phyloP scores from a whole-genome alignment of 805 yeast species.

The Sugiyamaella qingdaonensis region DNA sequence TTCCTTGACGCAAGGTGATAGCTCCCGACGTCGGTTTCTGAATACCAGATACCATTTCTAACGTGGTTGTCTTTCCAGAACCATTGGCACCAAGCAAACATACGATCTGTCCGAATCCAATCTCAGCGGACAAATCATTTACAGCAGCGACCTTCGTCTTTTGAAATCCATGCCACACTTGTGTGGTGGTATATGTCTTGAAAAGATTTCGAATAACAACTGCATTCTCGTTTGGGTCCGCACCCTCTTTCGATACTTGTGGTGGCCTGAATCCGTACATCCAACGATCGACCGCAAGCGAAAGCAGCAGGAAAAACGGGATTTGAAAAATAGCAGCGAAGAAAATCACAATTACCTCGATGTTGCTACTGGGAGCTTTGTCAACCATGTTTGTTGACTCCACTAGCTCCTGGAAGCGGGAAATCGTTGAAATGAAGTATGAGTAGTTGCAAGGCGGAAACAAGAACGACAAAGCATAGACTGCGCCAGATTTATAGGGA shows the following conservation, averaged over 20 bases:
- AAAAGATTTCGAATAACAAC: slow-evolving; percentile 23
- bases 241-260: slow-evolving; percentile 11
- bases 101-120: slow-evolving; percentile 32
- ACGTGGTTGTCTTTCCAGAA: slow-evolving; percentile 37
- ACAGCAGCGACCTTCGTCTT: slow-evolving; percentile 28
- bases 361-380: slow-evolving; percentile 28
- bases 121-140: slow-evolving; percentile 25
- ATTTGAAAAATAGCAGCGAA: slow-evolving; percentile 32
- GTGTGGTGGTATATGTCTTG: slow-evolving; percentile 25
- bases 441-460: slow-evolving; percentile 36
- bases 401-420: slow-evolving; percentile 28
- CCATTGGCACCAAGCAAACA: slow-evolving; percentile 37
- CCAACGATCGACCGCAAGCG: slow-evolving; percentile 26
- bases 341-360: slow-evolving; percentile 26
- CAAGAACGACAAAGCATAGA: slow-evolving; percentile 28
- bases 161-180: slow-evolving; percentile 4
- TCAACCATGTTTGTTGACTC: slow-evolving; percentile 24
- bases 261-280: slow-evolving; percentile 26
- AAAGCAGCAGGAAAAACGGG: slow-evolving; percentile 27
- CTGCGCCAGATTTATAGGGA: slow-evolving; percentile 25
- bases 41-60: slow-evolving; percentile 36
- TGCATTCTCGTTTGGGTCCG: slow-evolving; percentile 17
- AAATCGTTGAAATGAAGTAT: slow-evolving; percentile 30
- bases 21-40: slow-evolving; percentile 28
- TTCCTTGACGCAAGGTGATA: slow-evolving; percentile 22